phyloP scores from a whole-genome alignment of 371 early-diverging fungal genomes.

The Coemansia sp. region DNA sequence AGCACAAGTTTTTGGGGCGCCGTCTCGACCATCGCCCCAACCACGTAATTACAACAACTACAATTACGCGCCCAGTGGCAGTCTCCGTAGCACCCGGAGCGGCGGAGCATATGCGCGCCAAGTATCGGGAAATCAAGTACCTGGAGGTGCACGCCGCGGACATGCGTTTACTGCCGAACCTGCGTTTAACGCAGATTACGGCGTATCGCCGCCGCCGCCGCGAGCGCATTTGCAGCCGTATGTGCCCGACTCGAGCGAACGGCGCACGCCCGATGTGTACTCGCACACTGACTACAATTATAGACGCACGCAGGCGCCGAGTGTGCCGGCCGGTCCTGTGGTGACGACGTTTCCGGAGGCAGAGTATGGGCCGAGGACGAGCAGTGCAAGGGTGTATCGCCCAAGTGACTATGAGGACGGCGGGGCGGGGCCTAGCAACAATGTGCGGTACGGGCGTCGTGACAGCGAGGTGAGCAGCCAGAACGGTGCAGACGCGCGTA shows the following conservation, averaged over 20 bases:
- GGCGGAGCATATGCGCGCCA: conserved; percentile 9
- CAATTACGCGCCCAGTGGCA: conserved; percentile 23
- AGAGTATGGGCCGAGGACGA: conserved; percentile 4
- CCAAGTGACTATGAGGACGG: conserved; percentile 21
- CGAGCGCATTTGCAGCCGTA: conserved; percentile 35
- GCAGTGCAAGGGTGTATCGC: conserved; percentile 14
- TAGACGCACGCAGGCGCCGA: conserved; percentile 4
- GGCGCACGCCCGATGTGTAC: conserved; percentile 33
- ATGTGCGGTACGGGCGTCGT: conserved; percentile 9
- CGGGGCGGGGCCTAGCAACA: conserved; percentile 2
- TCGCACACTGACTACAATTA: conserved; percentile 7
- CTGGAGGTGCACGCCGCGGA: conserved; percentile 14
- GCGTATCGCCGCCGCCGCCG: conserved; percentile 12
- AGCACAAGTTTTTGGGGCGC: not conserved
- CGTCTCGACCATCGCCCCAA: conserved; percentile 6
- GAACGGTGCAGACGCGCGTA: conserved; percentile 7
- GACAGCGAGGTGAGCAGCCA: conserved; percentile 23
- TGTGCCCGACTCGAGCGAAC: conserved; percentile 35
- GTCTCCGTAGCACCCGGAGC: conserved; percentile 44
- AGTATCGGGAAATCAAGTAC: not conserved
- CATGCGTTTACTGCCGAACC: not conserved
- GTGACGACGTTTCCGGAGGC: conserved; percentile 15
- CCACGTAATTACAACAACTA: conserved; percentile 7
- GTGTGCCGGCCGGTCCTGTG: conserved; percentile 3
- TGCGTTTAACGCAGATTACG: not conserved